Conservation (phyloP, 345 rosid genomes). For the Alliaria petiolata region DNA sequence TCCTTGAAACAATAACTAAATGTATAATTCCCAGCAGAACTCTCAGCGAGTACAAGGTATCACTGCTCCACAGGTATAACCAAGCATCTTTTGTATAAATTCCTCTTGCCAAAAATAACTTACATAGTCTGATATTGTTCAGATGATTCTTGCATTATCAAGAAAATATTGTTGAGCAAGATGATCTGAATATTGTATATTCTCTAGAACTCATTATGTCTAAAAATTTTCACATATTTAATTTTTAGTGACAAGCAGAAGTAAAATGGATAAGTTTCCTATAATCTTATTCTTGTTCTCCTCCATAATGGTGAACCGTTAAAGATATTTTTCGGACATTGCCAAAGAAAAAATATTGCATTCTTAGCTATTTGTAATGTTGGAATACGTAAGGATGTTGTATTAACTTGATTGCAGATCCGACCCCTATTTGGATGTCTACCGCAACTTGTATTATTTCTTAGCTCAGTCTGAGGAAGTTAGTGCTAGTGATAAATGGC, state of each 20-base stretch:
- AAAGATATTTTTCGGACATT: slow-evolving; percentile 4
- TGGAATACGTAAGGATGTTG: slow-evolving; percentile 18
- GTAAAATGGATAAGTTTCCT: slow-evolving; percentile 11
- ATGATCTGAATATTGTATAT: background rate
- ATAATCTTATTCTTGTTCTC: background rate
- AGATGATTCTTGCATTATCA: slow-evolving; percentile 8
- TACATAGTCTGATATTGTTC: background rate
- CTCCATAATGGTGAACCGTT: slow-evolving; percentile 12
- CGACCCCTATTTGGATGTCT: slow-evolving; percentile 77
- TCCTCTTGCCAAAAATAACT: slow-evolving; percentile 1
- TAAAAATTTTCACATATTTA: slow-evolving; percentile 3
- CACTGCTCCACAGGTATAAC: slow-evolving; percentile 52
- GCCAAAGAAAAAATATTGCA: slow-evolving; percentile 3
- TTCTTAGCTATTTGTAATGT: background rate
- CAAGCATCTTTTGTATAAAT: background rate
- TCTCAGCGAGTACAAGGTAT: slow-evolving; percentile 62
- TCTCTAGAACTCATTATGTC: background rate
- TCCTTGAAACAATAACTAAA: slow-evolving; percentile 61
- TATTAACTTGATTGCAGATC: slow-evolving; percentile 58
- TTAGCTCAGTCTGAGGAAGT: slow-evolving; percentile 90
- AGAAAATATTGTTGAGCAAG: slow-evolving; percentile 1
- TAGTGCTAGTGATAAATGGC: slow-evolving; percentile 96
- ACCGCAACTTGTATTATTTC: slow-evolving; percentile 77
- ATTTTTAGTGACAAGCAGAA: slow-evolving; percentile 10
- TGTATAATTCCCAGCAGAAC: slow-evolving; percentile 52